phyloP scores from a whole-genome alignment of 2,329 filamentous ascomycete genomes.

The Colletotrichum sp. region DNA sequence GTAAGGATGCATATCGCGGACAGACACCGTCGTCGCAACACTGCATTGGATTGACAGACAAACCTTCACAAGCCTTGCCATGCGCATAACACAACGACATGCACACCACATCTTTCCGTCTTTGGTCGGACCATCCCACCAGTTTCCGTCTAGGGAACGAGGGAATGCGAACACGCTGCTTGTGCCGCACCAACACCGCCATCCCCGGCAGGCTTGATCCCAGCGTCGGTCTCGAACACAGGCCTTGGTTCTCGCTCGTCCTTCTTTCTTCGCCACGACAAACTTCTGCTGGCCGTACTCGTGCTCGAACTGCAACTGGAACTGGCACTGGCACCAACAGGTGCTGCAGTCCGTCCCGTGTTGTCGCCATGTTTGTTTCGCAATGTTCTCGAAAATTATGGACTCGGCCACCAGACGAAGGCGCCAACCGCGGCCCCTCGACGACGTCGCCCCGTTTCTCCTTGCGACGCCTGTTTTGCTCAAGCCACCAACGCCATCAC shows the following conservation, averaged over 20 bases:
- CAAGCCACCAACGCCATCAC: background rate
- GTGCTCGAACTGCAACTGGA: background rate
- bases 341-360: background rate
- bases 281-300: background rate
- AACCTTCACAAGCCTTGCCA: background rate
- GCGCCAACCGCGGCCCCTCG: background rate
- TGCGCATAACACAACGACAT: conserved; percentile 16
- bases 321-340: background rate
- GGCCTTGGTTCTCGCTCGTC: background rate
- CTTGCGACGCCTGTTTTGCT: conserved; percentile 9
- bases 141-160: background rate
- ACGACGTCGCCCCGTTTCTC: background rate
- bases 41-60: background rate
- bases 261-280: background rate
- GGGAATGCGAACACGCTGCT: conserved; percentile 7
- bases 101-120: conserved; percentile 10
- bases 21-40: background rate
- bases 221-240: background rate
- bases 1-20: background rate
- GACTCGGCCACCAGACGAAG: background rate
- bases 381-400: background rate
- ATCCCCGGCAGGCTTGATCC: conserved; percentile 8
- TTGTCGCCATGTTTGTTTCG: background rate
- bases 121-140: conserved; percentile 2
- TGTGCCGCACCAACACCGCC: conserved; percentile 2